Base-by-base conservation (phyloP, 768 basidiomycete genomes). In the Phanerodontia chrysosporium region DNA sequence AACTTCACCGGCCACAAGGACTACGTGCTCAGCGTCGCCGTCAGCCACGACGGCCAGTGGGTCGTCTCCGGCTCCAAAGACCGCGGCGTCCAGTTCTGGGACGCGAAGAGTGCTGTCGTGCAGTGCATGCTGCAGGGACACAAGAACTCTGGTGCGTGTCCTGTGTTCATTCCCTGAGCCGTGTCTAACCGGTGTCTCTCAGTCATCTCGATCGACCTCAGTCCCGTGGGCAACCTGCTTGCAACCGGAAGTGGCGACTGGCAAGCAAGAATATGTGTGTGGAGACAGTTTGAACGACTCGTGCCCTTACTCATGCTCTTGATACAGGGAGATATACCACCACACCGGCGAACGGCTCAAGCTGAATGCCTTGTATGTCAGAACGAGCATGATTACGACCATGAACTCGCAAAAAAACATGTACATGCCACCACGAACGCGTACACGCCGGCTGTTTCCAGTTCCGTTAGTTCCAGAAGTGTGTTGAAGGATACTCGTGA, bases 51-150 rank as follows among this genome's bases (percentile, higher is more conserved):
- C 72, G 92, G 92, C 3, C 85, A 91, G 64, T 89, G 94, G 91
- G 89, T 98, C 65, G 95, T 97, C 12, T 95, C 92, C 12, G 96
- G 97, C 53, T 88, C 86, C 35, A 98, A 98, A 75, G 97, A 99
- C 71, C 89, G 97, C 13, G 90, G 93, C 0, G 95, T 99, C 57
- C 92, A 95, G 71, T 94, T 96, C 70, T 93, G 91, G 87, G 92
- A 95, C 69, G 84, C 91, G 54, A 79, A 83, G 62, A 81, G 80
- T 13, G 87, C 84, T 42, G 82, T 85, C 44, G 88, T 94, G 66
- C 95, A 98, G 72, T 89, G 92, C 67, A 93, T 96, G 89, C 78
- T 99, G 30, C 95, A 98, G 70, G 86, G 89, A 13, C 80, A 78
- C 67, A 82, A 87, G 74, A 88, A 89, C 67, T 84, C 84, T 48